Evolutionary conservation across 495 filamentous ascomycete genomes (phyloP).

Genomic region (Penicillium paradoxum): DNA sequence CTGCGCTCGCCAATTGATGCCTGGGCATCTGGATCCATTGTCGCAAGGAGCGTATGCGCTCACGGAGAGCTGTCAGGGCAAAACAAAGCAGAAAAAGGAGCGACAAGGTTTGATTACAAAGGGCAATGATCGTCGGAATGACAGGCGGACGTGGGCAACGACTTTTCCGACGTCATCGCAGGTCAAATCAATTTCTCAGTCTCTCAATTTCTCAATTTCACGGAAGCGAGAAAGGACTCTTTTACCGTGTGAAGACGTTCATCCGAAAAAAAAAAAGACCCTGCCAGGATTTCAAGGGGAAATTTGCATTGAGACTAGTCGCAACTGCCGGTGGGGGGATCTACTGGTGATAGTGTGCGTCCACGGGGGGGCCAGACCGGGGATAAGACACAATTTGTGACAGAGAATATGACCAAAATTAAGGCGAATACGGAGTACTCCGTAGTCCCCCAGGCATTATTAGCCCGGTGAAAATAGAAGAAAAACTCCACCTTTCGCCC

Average conservation of each 20-base stretch:
- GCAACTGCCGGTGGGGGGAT: constrained; percentile 13
- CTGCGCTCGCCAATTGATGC: constrained; percentile 37
- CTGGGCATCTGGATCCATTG: constrained; percentile 16
- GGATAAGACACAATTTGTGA: not conserved
- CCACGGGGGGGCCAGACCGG: not conserved
- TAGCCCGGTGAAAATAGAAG: not conserved
- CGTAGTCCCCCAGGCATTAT: not conserved
- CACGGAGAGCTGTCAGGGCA: constrained; percentile 4
- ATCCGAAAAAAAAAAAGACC: constrained; percentile 7
- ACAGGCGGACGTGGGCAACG: constrained; percentile 17
- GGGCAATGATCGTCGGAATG: constrained; percentile 23
- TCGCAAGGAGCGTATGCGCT: not conserved
- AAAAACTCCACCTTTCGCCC: not conserved
- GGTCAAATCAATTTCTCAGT: not conserved
- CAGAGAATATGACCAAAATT: not conserved
- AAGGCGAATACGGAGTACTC: not conserved
- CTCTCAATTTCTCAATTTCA: too few species aligned
- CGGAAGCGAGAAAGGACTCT: constrained; percentile 4
- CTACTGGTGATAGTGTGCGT: constrained; percentile 2
- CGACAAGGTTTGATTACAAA: constrained; percentile 7
- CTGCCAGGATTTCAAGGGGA: constrained; percentile 10
- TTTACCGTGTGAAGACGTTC: constrained; percentile 3
- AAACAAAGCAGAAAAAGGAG: constrained; percentile 18
- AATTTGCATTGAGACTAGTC: constrained; percentile 9
- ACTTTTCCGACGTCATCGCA: constrained; percentile 15